Evolutionary conservation across 805 yeast species (phyloP).

Genomic region (Scheffersomyces lignosus): DNA sequence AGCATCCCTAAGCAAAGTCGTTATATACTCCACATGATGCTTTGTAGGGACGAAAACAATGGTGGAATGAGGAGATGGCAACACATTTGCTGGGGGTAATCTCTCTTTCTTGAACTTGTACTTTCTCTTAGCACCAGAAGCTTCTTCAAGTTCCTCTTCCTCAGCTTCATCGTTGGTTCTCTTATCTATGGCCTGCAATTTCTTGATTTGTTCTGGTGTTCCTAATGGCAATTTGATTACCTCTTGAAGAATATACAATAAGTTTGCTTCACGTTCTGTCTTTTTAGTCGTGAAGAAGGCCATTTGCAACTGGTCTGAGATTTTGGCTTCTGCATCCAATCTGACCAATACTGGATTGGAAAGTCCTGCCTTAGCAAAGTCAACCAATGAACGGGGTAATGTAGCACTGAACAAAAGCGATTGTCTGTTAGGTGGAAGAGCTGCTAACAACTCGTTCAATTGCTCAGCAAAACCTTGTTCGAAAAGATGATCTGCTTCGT

Average conservation of each 20-base stretch:
- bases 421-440: constrained; percentile 82
- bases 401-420: constrained; percentile 93
- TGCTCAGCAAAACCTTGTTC: constrained; percentile 97
- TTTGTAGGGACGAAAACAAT: constrained; percentile 94
- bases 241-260: constrained; percentile 74
- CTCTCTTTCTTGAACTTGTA: constrained; percentile 51
- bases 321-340: constrained; percentile 87
- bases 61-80: constrained; percentile 85
- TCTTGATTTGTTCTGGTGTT: constrained; percentile 62
- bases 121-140: constrained; percentile 32
- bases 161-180: constrained; percentile 54
- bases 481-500: constrained; percentile 95
- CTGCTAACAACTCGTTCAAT: constrained; percentile 80
- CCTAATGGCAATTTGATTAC: constrained; percentile 84
- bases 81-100: constrained; percentile 75
- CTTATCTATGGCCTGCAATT: constrained; percentile 48
- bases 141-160: constrained; percentile 46
- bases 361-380: constrained; percentile 96
- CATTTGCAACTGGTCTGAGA: constrained; percentile 90
- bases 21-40: constrained; percentile 94
- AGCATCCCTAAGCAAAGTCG: constrained; percentile 64
- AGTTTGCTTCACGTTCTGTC: constrained; percentile 86
- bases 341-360: constrained; percentile 90
- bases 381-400: constrained; percentile 86
- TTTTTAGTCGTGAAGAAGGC: constrained; percentile 78